phyloP scores from a whole-genome alignment of 75 land plant species.

The Sequoiadendron giganteum region DNA sequence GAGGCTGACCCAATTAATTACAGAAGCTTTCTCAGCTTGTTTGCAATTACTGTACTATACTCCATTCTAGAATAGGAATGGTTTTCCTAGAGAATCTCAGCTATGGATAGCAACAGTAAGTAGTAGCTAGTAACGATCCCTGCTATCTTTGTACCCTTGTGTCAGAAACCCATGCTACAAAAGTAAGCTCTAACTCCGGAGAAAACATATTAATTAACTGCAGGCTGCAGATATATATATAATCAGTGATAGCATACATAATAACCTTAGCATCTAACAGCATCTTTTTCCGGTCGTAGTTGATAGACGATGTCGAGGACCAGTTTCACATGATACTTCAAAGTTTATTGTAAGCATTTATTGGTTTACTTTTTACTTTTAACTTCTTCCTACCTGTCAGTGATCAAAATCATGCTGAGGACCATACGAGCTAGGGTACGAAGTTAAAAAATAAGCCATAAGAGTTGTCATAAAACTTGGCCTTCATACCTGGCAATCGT shows the following conservation, averaged over 20 bases:
- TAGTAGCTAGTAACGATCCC: neutral
- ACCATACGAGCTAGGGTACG: neutral
- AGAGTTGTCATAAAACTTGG: neutral
- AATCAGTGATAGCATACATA: neutral
- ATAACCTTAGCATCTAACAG: neutral
- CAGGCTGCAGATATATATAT: neutral
- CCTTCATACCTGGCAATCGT: conserved; percentile 40
- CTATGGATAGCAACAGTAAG: neutral
- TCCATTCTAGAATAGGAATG: neutral
- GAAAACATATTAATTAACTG: neutral
- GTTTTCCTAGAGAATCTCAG: neutral
- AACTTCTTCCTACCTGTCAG: neutral
- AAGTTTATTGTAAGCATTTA: neutral
- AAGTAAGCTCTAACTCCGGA: neutral
- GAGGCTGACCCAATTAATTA: neutral
- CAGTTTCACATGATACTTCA: neutral
- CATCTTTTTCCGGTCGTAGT: neutral
- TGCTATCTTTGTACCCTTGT: neutral
- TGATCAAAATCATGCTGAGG: neutral
- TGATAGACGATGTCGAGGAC: conserved; percentile 10
- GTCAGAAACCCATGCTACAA: neutral
- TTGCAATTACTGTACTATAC: neutral
- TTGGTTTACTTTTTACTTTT: neutral
- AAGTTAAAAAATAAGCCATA: neutral
- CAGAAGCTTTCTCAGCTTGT: neutral